Evolutionary conservation across 768 basidiomycete genomes (phyloP).

Genomic region (Zangia roseola): DNA sequence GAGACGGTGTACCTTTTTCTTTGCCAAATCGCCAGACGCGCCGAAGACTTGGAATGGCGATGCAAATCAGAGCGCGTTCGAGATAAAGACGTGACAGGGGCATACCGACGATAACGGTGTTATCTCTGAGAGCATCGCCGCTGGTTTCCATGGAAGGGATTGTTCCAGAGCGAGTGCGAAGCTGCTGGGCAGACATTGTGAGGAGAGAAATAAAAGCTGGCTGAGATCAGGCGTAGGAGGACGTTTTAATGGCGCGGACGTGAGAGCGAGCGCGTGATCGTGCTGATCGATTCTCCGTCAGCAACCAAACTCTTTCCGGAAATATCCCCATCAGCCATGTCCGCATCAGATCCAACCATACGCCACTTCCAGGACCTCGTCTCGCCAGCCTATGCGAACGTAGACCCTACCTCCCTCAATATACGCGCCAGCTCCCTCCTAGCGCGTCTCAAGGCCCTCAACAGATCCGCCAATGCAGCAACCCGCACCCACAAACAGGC

Average conservation of each 20-base stretch:
- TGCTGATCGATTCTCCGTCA: conserved; percentile 12
- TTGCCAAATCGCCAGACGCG: conserved; percentile 95
- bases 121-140: conserved; percentile 74
- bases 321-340: conserved; percentile 17
- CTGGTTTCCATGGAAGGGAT: conserved; percentile 87
- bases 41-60: conserved; percentile 66
- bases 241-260: conserved; percentile 23
- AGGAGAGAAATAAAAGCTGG: not conserved
- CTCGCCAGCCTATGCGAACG: conserved; percentile 46
- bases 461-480: conserved; percentile 69
- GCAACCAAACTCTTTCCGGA: conserved; percentile 11
- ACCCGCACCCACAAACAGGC: conserved; percentile 72
- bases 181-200: conserved; percentile 33
- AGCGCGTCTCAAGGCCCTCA: conserved; percentile 74
- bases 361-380: conserved; percentile 65
- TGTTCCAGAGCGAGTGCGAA: conserved; percentile 69
- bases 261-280: conserved; percentile 16
- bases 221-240: not conserved
- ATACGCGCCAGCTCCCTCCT: conserved; percentile 75
- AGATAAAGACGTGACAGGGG: conserved; percentile 17
- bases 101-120: conserved; percentile 87
- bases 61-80: conserved; percentile 9
- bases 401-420: conserved; percentile 44
- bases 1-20: conserved; percentile 83
- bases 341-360: conserved; percentile 49